Conservation (phyloP, 495 filamentous ascomycete species). For the Filosporella fistucella region DNA sequence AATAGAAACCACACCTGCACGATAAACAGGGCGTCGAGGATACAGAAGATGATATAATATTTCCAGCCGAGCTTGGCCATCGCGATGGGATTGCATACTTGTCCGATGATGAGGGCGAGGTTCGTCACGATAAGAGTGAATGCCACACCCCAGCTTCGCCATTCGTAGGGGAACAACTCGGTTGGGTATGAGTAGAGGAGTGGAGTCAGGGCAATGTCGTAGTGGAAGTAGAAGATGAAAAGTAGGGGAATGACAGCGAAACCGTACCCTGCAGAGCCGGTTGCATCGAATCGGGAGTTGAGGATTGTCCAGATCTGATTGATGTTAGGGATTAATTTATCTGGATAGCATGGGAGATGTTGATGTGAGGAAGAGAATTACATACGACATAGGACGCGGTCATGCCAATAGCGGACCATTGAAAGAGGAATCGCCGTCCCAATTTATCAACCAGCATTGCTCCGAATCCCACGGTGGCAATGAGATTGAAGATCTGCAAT, state of each 20-base stretch:
- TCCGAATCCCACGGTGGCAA: too few species aligned
- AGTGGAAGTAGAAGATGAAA: conserved; percentile 28
- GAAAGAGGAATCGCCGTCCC: conserved; percentile 8
- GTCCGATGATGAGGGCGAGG: too few species aligned
- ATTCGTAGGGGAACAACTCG: conserved; percentile 36
- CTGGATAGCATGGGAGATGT: too few species aligned
- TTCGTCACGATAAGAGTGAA: too few species aligned
- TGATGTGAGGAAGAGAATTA: too few species aligned
- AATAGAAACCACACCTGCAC: conserved; percentile 40
- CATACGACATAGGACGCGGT: too few species aligned
- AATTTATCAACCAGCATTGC: conserved; percentile 26
- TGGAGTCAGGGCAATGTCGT: conserved; percentile 27
- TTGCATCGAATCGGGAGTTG: too few species aligned
- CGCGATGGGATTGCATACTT: conserved; percentile 30
- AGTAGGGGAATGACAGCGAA: conserved; percentile 27
- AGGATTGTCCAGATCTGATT: too few species aligned
- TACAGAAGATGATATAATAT: conserved; percentile 5
- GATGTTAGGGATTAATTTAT: too few species aligned
- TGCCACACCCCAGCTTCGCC: conserved; percentile 28
- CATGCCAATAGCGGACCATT: conserved; percentile 20
- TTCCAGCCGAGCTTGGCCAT: conserved; percentile 19
- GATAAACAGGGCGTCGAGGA: background rate
- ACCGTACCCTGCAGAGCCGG: too few species aligned
- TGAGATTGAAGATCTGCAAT: too few species aligned
- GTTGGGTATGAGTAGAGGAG: conserved; percentile 22